A percentile compares a stretch with the other conserved stretches of the same genome.
phyloP scores from a whole-genome alignment of 306 rosid genomes.

The Boehmeria nivea region DNA sequence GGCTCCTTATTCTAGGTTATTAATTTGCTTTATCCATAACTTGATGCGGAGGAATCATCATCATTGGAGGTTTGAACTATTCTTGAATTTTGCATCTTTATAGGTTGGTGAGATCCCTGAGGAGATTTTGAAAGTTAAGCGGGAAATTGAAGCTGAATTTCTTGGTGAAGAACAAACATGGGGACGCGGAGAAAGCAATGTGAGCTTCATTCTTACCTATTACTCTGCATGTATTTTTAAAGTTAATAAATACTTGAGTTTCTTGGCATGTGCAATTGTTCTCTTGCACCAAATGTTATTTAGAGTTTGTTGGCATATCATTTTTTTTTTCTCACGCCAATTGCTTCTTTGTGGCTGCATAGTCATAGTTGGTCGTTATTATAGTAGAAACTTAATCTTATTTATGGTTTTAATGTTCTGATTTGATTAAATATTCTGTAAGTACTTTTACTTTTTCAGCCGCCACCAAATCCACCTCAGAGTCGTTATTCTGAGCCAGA shows the following conservation, averaged over 20 bases:
- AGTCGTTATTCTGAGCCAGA: conserved; percentile 80
- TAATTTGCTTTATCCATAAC: not conserved
- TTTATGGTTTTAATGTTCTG: not conserved
- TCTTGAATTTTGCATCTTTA: conserved; percentile 12
- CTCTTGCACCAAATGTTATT: not conserved
- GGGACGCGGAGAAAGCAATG: conserved; percentile 65
- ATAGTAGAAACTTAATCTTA: not conserved
- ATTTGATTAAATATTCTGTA: not conserved
- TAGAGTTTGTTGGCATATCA: not conserved
- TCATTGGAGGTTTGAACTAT: not conserved
- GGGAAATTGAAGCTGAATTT: conserved; percentile 69
- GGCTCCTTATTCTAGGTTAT: not conserved
- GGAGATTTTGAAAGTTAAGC: conserved; percentile 61
- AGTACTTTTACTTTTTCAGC: conserved; percentile 34
- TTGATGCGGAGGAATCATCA: not conserved
- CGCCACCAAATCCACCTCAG: conserved; percentile 46
- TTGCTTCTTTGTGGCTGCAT: not conserved
- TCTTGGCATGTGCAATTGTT: not conserved
- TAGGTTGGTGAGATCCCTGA: conserved; percentile 62
- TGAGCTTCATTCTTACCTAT: conserved; percentile 34
- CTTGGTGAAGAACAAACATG: conserved; percentile 84
- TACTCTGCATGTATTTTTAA: not conserved
- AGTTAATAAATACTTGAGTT: not conserved
- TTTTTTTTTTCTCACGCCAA: not conserved
- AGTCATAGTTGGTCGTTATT: not conserved